These are phyloP conservation scores for Talaromyces rugulosus DNA, from an alignment of 2,329 filamentous ascomycete species.

Conservation along the genomic window DNA sequence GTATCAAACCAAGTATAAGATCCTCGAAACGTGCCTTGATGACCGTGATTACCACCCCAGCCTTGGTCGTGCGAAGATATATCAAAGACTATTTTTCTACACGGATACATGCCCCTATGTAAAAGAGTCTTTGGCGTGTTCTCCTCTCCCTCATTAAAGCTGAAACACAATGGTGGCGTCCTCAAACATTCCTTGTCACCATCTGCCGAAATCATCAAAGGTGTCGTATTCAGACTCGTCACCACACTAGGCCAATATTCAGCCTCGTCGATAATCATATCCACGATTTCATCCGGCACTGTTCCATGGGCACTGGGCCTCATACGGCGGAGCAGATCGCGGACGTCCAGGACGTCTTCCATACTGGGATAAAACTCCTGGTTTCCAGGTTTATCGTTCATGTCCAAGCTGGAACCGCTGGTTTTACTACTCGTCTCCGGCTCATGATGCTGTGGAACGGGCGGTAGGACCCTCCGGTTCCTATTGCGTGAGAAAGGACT, in stretches of 20 bases:
- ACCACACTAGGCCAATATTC: conserved; percentile 24
- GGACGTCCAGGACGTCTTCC: conserved; percentile 30
- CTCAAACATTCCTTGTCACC: conserved; percentile 30
- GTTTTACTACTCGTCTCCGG: conserved; percentile 8
- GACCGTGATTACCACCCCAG: conserved; percentile 18
- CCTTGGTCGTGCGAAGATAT: conserved; percentile 36
- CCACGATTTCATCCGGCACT: conserved; percentile 35
- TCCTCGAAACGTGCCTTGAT: conserved; percentile 21
- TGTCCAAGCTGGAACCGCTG: conserved; percentile 4
- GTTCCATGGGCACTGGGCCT: conserved; percentile 18
- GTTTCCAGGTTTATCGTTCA: conserved; percentile 2
- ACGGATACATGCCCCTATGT: conserved; percentile 32
- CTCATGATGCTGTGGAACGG: conserved; percentile 1
- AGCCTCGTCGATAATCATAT: conserved; percentile 36
- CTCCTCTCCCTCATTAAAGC: conserved; percentile 14
- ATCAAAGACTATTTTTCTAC: conserved; percentile 35
- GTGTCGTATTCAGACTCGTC: conserved; percentile 15
- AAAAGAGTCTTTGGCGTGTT: conserved; percentile 19
- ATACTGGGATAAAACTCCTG: conserved; percentile 24
- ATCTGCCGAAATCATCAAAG: conserved; percentile 26
- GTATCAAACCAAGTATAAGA: conserved; percentile 39
- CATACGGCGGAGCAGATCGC: conserved; percentile 25
- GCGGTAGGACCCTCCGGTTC: conserved; percentile 4
- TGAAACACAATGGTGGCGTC: conserved; percentile 34
- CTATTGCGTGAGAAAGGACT: background rate